Base-by-base conservation (phyloP, 495 filamentous ascomycete genomes). In the Aspergillus biplanus region DNA sequence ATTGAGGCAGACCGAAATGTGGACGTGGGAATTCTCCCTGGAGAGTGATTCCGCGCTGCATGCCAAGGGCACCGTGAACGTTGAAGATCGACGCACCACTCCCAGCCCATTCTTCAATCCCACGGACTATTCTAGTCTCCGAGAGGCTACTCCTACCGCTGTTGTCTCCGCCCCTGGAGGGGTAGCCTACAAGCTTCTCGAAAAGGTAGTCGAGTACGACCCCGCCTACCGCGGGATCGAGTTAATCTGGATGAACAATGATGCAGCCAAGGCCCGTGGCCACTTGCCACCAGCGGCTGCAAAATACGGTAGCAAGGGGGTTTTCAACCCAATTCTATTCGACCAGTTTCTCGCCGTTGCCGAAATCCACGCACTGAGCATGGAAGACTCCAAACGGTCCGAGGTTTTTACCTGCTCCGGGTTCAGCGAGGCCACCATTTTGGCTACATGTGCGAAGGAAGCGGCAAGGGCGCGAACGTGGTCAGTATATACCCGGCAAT, bases 341-440 rank as follows among this genome's bases (percentile, higher is more conserved):
- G 56, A 58, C 56, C 56, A 58, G 56, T 39, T 58, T 18, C 8
- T 44, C 0, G 11, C 47, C 2, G n/a, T 58, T 33, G 56, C 56
- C 13, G 56, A 58, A 32, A 31, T 58, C 5, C 56, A 58, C 18
- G 56, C 56, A 35, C 56, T 58, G 18, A 33, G 7, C n/a, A 58
- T 47, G 56, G 35, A 33, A 31, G 18, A 47, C 11, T 47, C 11
- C 6, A 58, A 58, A 47, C 56, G 56, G 4, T 21, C 15, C 7
- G 56, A 58, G 44, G 37, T 58, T 37, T 58, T 58, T 32, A 21
- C 44, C 18, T 58, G 56, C 35, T 46, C 56, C 8, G 56, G 56
- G 31, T 16, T 58, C 15, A 5, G 39, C 9, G 15, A 58, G 31
- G 56, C n/a, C 2, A 44, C 33, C 32, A 2, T 55, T 55, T 35